Conservation (phyloP, 202 grass and related monocot species). For the Sporobolus alterniflorus region DNA sequence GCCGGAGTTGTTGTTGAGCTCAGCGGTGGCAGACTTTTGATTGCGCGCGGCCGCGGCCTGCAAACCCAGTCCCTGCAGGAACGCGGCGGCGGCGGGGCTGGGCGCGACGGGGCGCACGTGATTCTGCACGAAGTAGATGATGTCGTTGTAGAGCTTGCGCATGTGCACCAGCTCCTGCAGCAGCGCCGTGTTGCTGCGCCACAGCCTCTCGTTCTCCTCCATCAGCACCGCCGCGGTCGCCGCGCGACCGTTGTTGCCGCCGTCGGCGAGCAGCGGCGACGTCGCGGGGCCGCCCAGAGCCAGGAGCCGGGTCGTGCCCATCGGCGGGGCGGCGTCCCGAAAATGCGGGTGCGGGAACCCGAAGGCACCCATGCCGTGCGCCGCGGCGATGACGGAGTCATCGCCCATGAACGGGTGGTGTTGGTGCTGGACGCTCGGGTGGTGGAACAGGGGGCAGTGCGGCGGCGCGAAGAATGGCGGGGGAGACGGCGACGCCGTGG, state of each 20-base stretch:
- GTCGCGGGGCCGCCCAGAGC: constrained; percentile 5
- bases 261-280: background rate
- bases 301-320: too few relatives aligned
- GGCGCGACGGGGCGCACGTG: constrained; percentile 92
- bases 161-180: constrained; percentile 90
- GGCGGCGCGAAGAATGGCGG: constrained; percentile 57
- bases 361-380: constrained; percentile 51
- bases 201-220: constrained; percentile 93
- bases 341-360: constrained; percentile 57
- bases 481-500: constrained; percentile 52
- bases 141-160: constrained; percentile 99
- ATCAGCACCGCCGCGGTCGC: constrained; percentile 59
- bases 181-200: constrained; percentile 81
- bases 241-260: background rate
- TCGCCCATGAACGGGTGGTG: constrained; percentile 52
- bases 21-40: constrained; percentile 6
- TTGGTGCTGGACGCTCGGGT: constrained; percentile 45
- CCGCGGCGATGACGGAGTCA: constrained; percentile 30
- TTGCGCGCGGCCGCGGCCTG: constrained; percentile 54
- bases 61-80: constrained; percentile 61
- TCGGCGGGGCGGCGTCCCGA: constrained; percentile 32
- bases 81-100: constrained; percentile 74
- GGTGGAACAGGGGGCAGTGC: constrained; percentile 76
- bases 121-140: constrained; percentile 99
- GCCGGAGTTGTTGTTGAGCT: constrained; percentile 50